These are phyloP conservation scores for Yamadazyma atmosphaerica DNA, from an alignment of 1,139 yeast species.

Conservation along the genomic window DNA sequence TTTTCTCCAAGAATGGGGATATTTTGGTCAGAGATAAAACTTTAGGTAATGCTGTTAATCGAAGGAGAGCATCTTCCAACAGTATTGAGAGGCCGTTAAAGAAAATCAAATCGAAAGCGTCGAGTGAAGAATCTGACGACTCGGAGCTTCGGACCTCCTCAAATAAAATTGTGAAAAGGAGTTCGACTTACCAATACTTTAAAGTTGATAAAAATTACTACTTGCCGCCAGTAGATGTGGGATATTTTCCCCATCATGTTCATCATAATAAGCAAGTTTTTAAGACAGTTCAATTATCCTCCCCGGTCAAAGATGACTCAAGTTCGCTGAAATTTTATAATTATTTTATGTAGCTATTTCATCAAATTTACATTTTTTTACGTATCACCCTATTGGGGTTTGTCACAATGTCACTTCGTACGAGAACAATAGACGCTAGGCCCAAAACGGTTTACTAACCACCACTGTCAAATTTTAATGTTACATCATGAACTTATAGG, in stretches of 20 bases:
- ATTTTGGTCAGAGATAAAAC: background rate
- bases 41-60: background rate
- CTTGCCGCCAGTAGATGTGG: conserved; percentile 1
- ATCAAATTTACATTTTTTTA: too few species aligned
- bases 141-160: too few species aligned
- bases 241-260: conserved; percentile 1
- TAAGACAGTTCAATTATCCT: background rate
- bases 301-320: background rate
- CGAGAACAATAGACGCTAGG: too few species aligned
- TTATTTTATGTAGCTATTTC: conserved; percentile 1
- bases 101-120: background rate
- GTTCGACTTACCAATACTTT: background rate
- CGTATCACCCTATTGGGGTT: too few species aligned
- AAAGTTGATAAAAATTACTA: conserved; percentile 1
- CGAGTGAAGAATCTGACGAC: too few species aligned
- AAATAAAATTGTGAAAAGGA: background rate
- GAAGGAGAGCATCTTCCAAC: background rate
- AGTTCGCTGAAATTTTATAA: background rate
- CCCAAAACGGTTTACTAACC: too few species aligned
- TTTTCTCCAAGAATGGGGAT: conserved; percentile 1
- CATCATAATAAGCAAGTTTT: conserved; percentile 1
- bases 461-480: too few species aligned
- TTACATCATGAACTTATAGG: too few species aligned
- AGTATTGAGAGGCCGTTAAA: background rate
- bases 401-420: too few species aligned